Percentiles rank a stretch among this genome's conserved stretches.
These are phyloP conservation scores for Collariella sp. DNA, from an alignment of 495 filamentous ascomycete species.

Conservation along the genomic window DNA sequence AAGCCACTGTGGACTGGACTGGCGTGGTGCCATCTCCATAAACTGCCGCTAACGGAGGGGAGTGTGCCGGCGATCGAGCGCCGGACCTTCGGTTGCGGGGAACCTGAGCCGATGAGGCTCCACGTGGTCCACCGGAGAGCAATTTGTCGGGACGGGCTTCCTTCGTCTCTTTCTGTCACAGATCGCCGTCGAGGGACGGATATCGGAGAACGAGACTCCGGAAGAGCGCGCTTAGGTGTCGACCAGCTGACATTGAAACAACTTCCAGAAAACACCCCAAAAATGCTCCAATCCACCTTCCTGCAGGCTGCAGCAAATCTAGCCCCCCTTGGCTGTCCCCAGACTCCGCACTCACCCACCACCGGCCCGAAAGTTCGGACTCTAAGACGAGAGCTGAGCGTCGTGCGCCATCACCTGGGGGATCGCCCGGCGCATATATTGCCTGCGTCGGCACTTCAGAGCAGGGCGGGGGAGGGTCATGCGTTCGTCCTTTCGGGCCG, in stretches of 20 bases:
- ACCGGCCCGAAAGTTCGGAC: slow-evolving; percentile 4
- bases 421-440: not conserved
- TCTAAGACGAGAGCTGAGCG: not conserved
- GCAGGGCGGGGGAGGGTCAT: not conserved
- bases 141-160: not conserved
- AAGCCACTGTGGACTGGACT: too few relatives aligned
- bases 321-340: too few relatives aligned
- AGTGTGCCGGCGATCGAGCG: not conserved
- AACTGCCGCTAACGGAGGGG: too few relatives aligned
- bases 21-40: too few relatives aligned
- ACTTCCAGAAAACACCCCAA: too few relatives aligned
- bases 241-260: too few relatives aligned
- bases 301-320: not conserved
- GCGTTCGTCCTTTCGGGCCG: not conserved
- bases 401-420: not conserved
- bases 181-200: too few relatives aligned
- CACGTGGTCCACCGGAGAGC: slow-evolving; percentile 1
- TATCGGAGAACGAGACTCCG: too few relatives aligned
- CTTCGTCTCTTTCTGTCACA: too few relatives aligned
- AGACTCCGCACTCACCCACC: not conserved
- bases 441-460: not conserved
- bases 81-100: not conserved
- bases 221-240: too few relatives aligned
- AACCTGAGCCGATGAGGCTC: not conserved
- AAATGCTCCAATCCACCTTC: too few relatives aligned